These are phyloP conservation scores for Ogataea populi-albae DNA, from an alignment of 805 yeast genomes.

Conservation along the genomic window DNA sequence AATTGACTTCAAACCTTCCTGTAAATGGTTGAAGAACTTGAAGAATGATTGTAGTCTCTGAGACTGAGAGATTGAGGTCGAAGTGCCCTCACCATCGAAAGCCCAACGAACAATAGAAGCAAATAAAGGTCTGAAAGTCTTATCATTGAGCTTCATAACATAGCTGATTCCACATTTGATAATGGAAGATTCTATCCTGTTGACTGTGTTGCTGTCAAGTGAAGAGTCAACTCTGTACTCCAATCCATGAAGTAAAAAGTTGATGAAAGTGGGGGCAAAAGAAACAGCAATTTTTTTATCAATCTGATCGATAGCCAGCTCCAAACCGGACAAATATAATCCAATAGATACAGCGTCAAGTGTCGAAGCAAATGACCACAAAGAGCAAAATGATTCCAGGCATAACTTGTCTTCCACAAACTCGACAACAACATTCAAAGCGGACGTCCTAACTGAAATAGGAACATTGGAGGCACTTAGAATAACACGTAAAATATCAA, in stretches of 20 bases:
- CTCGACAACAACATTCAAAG: conserved; percentile 58
- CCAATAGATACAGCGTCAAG: conserved; percentile 54
- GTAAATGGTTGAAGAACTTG: conserved; percentile 80
- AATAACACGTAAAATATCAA: conserved; percentile 56
- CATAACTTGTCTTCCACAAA: conserved; percentile 66
- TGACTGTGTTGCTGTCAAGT: conserved; percentile 69
- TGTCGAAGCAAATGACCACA: conserved; percentile 52
- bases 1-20: conserved; percentile 80
- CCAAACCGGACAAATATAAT: conserved; percentile 65
- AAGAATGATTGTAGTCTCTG: conserved; percentile 72
- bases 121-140: conserved; percentile 88
- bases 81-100: conserved; percentile 72
- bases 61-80: conserved; percentile 43
- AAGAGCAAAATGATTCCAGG: conserved; percentile 54
- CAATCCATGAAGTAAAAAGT: conserved; percentile 65
- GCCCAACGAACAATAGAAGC: conserved; percentile 90
- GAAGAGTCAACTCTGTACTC: conserved; percentile 61
- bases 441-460: conserved; percentile 55
- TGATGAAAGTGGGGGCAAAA: conserved; percentile 65
- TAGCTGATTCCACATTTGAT: conserved; percentile 69
- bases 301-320: conserved; percentile 58
- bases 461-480: conserved; percentile 59
- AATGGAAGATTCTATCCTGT: conserved; percentile 76
- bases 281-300: conserved; percentile 75
- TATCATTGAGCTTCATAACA: conserved; percentile 91